Percentiles rank a stretch among this genome's conserved stretches.
These are phyloP conservation scores for Backusella parvicylindrica DNA, from an alignment of 192 early-diverging fungal genomes.

Conservation along the genomic window DNA sequence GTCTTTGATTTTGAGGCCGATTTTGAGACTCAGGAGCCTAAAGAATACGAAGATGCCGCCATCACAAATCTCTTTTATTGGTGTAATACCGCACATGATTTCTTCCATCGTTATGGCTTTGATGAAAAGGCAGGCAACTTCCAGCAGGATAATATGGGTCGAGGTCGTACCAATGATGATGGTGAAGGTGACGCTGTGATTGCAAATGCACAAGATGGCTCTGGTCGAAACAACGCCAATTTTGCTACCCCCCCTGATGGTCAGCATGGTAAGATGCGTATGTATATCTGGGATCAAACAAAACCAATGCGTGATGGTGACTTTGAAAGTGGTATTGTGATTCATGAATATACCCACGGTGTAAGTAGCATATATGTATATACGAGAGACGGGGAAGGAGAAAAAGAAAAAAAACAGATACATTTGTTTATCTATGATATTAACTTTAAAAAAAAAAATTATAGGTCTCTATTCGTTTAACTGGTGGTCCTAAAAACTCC, in stretches of 20 bases:
- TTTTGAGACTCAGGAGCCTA: constrained; percentile 53
- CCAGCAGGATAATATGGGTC: constrained; percentile 86
- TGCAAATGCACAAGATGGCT: constrained; percentile 89
- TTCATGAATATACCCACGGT: constrained; percentile 93
- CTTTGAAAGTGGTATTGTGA: constrained; percentile 86
- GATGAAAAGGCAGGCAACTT: constrained; percentile 91
- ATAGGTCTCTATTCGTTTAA: constrained; percentile 68
- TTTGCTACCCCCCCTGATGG: constrained; percentile 96
- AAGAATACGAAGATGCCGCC: constrained; percentile 70
- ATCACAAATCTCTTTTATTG: constrained; percentile 90
- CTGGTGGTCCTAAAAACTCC: constrained; percentile 87
- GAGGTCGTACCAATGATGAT: constrained; percentile 35
- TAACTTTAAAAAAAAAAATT: no score
- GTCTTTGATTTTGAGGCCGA: constrained; percentile 78
- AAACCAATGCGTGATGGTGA: constrained; percentile 77
- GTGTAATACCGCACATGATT: constrained; percentile 89
- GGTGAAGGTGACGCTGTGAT: constrained; percentile 71
- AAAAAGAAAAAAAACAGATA: no score
- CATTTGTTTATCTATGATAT: no score
- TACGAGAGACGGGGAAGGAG: no score
- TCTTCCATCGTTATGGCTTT: constrained; percentile 88
- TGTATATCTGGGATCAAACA: constrained; percentile 88
- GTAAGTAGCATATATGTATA: no score
- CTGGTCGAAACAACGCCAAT: constrained; percentile 90
- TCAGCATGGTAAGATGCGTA: constrained; percentile 84